These are phyloP conservation scores for Punica granatum DNA, from an alignment of 345 rosid species.

Conservation along the genomic window DNA sequence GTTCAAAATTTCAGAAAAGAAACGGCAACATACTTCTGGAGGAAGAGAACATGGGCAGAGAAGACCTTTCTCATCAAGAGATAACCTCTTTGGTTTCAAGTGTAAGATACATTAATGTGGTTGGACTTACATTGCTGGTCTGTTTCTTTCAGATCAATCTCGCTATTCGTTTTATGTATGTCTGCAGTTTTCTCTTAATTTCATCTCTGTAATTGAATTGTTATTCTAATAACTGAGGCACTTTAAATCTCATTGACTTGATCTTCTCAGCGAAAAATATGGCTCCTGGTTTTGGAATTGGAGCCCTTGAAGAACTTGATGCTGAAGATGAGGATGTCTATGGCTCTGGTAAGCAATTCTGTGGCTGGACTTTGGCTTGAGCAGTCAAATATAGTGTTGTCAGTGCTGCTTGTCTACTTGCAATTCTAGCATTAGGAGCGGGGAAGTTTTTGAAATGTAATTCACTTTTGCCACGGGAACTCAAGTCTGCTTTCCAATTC, in stretches of 20 bases:
- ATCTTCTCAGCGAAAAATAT: conserved; percentile 72
- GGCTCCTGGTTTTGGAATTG: conserved; percentile 98
- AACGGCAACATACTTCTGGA: conserved; percentile 49
- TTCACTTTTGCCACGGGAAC: not conserved
- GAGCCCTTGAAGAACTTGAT: conserved; percentile 95
- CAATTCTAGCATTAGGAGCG: not conserved
- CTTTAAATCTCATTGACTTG: conserved; percentile 23
- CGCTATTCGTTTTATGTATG: conserved; percentile 6
- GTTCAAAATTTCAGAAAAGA: conserved; percentile 44
- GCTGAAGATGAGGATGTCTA: conserved; percentile 96
- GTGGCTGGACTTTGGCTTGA: not conserved
- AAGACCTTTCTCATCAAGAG: conserved; percentile 49
- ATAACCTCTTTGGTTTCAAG: conserved; percentile 65
- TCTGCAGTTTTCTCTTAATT: not conserved
- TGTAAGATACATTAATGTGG: conserved; percentile 37
- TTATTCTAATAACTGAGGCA: not conserved
- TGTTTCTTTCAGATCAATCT: not conserved
- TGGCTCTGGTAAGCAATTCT: conserved; percentile 42
- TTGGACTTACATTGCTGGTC: not conserved
- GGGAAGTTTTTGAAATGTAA: not conserved
- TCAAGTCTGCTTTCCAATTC: not conserved
- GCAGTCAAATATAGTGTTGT: not conserved
- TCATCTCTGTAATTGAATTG: not conserved
- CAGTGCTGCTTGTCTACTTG: not conserved
- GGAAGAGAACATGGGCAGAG: conserved; percentile 35